Percentiles rank a stretch among this genome's conserved stretches.
phyloP scores from a whole-genome alignment of 2,329 filamentous ascomycete species.

The Colletotrichum sp. region DNA sequence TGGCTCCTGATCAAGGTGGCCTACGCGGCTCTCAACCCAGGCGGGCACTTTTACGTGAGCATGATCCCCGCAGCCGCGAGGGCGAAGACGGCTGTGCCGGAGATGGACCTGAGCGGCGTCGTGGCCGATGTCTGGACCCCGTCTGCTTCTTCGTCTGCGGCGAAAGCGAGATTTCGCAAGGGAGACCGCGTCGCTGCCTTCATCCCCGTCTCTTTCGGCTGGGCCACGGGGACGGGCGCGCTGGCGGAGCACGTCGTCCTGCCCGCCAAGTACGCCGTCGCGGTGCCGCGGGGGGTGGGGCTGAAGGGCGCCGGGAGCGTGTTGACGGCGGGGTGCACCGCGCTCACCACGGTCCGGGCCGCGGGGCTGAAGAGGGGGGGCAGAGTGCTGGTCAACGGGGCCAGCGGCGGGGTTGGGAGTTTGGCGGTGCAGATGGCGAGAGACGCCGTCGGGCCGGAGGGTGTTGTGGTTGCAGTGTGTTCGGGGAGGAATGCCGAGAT shows the following conservation, averaged over 20 bases:
- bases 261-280: constrained; percentile 35
- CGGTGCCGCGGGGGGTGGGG: constrained; percentile 32
- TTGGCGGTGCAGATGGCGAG: constrained; percentile 50
- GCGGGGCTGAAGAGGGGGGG: constrained; percentile 42
- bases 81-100: constrained; percentile 39
- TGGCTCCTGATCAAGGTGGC: constrained; percentile 46
- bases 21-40: constrained; percentile 50
- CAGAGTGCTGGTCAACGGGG: constrained; percentile 53
- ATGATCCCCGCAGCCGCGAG: constrained; percentile 44
- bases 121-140: constrained; percentile 40
- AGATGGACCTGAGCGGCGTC: constrained; percentile 48
- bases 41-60: constrained; percentile 45
- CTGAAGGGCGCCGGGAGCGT: constrained; percentile 41
- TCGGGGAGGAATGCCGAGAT: constrained; percentile 50
- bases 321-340: constrained; percentile 41
- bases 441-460: constrained; percentile 40
- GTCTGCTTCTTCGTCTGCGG: background rate
- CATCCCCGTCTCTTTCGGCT: constrained; percentile 36
- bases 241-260: constrained; percentile 44
- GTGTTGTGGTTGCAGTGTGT: constrained; percentile 52
- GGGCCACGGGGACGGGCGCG: constrained; percentile 40
- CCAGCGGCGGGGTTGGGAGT: constrained; percentile 55
- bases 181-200: constrained; percentile 43
- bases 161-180: constrained; percentile 22
- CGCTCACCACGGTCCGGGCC: constrained; percentile 40